A percentile compares a stretch with the other conserved stretches of the same genome.
These are phyloP conservation scores for Lunularia cruciata DNA, from an alignment of 225 moss, liverwort and hornwort genomes.

Conservation along the genomic window DNA sequence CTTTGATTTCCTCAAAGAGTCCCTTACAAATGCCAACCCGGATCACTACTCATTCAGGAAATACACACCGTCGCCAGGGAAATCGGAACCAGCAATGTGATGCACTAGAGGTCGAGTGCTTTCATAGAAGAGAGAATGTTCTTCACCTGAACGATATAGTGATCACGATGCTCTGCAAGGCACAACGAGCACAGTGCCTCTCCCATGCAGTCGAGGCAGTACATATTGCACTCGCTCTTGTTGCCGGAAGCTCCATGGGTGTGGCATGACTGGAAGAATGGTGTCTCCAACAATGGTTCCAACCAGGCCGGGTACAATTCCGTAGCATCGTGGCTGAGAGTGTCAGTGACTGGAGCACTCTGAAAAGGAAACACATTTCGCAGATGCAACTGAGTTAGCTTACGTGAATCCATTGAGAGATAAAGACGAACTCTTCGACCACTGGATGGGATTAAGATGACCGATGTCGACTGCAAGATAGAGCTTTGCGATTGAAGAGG, in stretches of 20 bases:
- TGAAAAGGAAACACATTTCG: slow-evolving; percentile 16
- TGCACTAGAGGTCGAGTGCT: too few relatives aligned
- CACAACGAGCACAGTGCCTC: slow-evolving; percentile 88
- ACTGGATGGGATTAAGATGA: too few relatives aligned
- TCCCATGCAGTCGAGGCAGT: slow-evolving; percentile 90
- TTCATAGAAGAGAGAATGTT: slow-evolving; percentile 15
- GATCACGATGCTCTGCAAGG: slow-evolving; percentile 72
- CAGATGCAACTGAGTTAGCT: neutral
- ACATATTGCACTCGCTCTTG: slow-evolving; percentile 97
- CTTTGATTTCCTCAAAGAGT: too few relatives aligned
- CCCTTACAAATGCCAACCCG: too few relatives aligned
- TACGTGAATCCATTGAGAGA: neutral
- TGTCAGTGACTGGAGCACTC: slow-evolving; percentile 28
- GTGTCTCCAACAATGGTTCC: slow-evolving; percentile 72
- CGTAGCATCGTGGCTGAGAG: slow-evolving; percentile 26
- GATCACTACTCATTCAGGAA: too few relatives aligned
- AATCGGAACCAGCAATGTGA: too few relatives aligned
- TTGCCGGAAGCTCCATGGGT: slow-evolving; percentile 73
- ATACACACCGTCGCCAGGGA: too few relatives aligned
- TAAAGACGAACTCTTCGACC: neutral
- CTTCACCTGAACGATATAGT: slow-evolving; percentile 88
- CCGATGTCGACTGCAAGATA: neutral
- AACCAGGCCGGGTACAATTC: slow-evolving; percentile 77
- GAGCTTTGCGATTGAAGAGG: too few relatives aligned
- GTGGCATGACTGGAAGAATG: slow-evolving; percentile 82